Base-by-base conservation (phyloP, 352 stramenopile genomes). In the Phytophthora multivora region DNA sequence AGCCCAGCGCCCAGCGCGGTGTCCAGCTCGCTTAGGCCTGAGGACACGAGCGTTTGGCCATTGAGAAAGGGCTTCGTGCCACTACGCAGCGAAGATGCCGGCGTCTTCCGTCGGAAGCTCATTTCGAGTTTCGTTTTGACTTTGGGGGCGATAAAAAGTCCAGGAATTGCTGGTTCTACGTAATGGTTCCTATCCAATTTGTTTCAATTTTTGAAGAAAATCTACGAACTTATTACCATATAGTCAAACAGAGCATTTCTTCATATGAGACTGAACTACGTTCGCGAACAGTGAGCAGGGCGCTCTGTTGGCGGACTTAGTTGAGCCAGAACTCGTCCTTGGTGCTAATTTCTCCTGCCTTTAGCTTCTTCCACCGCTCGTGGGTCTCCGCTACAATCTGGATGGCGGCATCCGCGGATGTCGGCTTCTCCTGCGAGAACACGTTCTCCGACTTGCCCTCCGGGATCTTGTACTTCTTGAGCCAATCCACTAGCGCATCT, bases 381-480 rank as follows among this genome's bases (percentile, higher is more conserved):
- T 95, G 86, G 4, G 80, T 93, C 30, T 82, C 78, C 45, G 51
- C 42, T 11, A 95, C 69, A 48, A 95, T 90, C 55, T 79, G 63
- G 11, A 89, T 55, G n/a, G 86, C 82, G 26, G 85, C 80, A 25
- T 76, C 66, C 0, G 62, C 67, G 10, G 68, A 78, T 43, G 79
- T 84, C 6, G 86, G 80, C 31, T 65, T 64, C 41, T 96, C 70
- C 48, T 95, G 90, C 2, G 90, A 93, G 40, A 99, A 88, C 46
- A 75, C 69, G 66, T 99, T 99, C 58, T 93, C 87, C 7, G 81
- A 74, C 76, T 99, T 99, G 51, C 97, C 97, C 61, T 99, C 97
- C 0, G 91, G 91, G n/a, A 98, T 98, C 80, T 99, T 99, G 86
- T 99, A 99, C 49, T 96, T 96, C 61, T 98, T 98, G 33, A 99